Evolutionary conservation across 495 filamentous ascomycete genomes (phyloP).

Genomic region (Daldinia decipiens): DNA sequence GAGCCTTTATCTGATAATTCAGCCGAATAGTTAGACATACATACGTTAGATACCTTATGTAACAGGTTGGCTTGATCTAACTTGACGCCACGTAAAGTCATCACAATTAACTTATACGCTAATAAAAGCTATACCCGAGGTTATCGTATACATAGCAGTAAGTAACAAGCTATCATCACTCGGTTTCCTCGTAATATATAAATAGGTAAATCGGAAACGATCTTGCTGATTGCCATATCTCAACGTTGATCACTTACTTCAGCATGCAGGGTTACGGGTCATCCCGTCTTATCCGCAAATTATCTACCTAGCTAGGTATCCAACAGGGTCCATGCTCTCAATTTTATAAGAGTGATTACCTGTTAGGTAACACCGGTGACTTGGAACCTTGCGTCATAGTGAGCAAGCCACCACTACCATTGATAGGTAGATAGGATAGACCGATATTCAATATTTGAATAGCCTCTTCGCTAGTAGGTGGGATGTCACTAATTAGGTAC

Average conservation of each 20-base stretch:
- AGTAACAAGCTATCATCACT: not conserved
- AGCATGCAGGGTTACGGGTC: constrained; percentile 18
- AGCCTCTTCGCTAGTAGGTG: not conserved
- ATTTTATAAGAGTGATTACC: not conserved
- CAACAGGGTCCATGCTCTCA: not conserved
- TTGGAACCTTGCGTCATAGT: not conserved
- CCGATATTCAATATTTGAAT: not conserved
- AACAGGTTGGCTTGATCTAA: not conserved
- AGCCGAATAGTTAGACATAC: constrained; percentile 2
- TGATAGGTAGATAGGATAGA: not conserved
- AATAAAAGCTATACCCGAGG: not conserved
- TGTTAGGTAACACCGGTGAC: not conserved
- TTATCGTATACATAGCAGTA: not conserved
- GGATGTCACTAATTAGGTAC: not conserved
- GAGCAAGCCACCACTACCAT: too few relatives aligned
- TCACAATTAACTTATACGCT: not conserved
- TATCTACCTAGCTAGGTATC: not conserved
- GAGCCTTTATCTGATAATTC: constrained; percentile 3
- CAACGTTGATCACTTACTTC: constrained; percentile 10
- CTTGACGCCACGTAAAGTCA: not conserved
- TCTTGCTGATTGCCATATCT: constrained; percentile 3
- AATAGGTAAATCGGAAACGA: not conserved
- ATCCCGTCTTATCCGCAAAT: constrained; percentile 14
- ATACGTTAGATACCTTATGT: not conserved
- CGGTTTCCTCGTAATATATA: too few relatives aligned